A percentile compares a stretch with the other conserved stretches of the same genome.
These are phyloP conservation scores for Malassezia yamatoensis DNA, from an alignment of 1,284 basidiomycete genomes.

Conservation along the genomic window DNA sequence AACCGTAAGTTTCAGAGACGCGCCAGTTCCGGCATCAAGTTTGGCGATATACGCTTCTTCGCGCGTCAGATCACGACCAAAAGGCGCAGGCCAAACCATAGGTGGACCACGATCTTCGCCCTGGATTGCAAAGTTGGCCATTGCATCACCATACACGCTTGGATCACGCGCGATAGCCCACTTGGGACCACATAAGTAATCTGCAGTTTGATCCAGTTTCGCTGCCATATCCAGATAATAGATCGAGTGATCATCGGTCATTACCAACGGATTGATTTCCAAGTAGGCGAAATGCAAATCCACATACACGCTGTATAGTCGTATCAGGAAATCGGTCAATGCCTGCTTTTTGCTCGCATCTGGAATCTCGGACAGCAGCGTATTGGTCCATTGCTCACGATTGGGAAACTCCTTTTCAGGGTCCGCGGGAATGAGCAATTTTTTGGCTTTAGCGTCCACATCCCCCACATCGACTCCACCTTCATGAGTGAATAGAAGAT, in stretches of 20 bases:
- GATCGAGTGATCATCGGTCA: conserved; percentile 75
- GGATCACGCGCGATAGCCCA: conserved; percentile 95
- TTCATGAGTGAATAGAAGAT: conserved; percentile 96
- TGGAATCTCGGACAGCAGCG: conserved; percentile 33
- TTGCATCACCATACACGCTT: conserved; percentile 54
- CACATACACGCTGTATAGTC: conserved; percentile 93
- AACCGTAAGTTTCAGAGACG: conserved; percentile 94
- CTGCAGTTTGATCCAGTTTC: conserved; percentile 93
- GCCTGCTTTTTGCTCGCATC: conserved; percentile 36
- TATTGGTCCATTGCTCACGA: conserved; percentile 57
- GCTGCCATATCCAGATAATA: conserved; percentile 99
- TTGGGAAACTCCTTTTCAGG: conserved; percentile 63
- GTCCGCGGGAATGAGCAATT: conserved; percentile 76
- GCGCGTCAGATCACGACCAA: conserved; percentile 94
- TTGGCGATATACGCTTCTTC: conserved; percentile 99
- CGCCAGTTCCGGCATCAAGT: conserved; percentile 90
- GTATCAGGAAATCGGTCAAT: conserved; percentile 67
- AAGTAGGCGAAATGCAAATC: conserved; percentile 79
- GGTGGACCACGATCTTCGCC: conserved; percentile 62
- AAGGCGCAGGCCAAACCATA: conserved; percentile 94
- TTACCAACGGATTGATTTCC: conserved; percentile 97
- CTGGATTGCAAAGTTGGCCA: conserved; percentile 49
- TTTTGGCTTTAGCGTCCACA: conserved; percentile 90
- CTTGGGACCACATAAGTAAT: conserved; percentile 94
- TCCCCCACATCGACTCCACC: conserved; percentile 98